A percentile compares a stretch with the other conserved stretches of the same genome.
phyloP scores from a whole-genome alignment of 768 basidiomycete genomes.

The Boletellus ananas region DNA sequence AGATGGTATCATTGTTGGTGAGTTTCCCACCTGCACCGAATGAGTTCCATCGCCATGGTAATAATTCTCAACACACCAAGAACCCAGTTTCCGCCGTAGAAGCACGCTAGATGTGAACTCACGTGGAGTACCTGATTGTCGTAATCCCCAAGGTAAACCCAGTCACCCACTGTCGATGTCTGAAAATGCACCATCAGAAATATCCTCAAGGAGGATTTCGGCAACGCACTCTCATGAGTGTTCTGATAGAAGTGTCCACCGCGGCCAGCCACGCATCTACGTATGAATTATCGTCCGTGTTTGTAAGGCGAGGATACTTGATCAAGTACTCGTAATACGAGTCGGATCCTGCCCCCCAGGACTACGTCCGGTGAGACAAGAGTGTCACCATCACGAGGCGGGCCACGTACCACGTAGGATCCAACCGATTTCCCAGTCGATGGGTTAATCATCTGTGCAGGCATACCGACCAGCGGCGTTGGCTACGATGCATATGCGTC shows the following conservation, averaged over 20 bases:
- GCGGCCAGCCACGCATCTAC: constrained; percentile 67
- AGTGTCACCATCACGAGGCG: background rate
- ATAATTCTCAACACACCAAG: constrained; percentile 38
- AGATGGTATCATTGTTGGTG: constrained; percentile 66
- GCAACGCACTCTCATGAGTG: constrained; percentile 46
- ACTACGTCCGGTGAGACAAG: constrained; percentile 33
- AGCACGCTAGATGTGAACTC: constrained; percentile 73
- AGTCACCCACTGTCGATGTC: constrained; percentile 63
- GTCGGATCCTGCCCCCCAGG: constrained; percentile 69
- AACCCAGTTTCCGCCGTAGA: constrained; percentile 74
- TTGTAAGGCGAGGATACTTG: constrained; percentile 64
- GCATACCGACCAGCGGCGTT: constrained; percentile 41
- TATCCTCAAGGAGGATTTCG: fast-evolving
- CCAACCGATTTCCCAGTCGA: constrained; percentile 45
- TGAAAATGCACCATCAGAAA: constrained; percentile 20
- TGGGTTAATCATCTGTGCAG: constrained; percentile 58
- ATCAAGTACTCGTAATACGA: constrained; percentile 78
- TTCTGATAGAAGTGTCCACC: constrained; percentile 65
- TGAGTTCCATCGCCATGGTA: background rate
- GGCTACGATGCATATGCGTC: constrained; percentile 7
- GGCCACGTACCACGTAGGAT: constrained; percentile 47
- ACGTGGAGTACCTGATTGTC: constrained; percentile 53
- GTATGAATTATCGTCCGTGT: constrained; percentile 60
- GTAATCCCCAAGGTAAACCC: constrained; percentile 63
- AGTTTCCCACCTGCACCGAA: constrained; percentile 53